Conservation (phyloP, 2,329 filamentous ascomycete genomes). For the Emmonsia crescens region DNA sequence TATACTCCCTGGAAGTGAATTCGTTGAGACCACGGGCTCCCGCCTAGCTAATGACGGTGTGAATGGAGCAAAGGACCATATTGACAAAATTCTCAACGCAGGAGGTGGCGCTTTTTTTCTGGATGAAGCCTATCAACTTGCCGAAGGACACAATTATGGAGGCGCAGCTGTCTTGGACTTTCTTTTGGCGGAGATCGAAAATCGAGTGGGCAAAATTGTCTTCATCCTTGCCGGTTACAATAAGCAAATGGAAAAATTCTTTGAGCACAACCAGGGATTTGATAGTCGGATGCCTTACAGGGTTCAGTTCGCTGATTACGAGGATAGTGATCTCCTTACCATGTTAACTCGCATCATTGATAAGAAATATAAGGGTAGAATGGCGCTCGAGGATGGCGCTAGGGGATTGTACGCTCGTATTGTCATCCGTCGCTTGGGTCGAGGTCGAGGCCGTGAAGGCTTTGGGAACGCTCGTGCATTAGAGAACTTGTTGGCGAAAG, state of each 20-base stretch:
- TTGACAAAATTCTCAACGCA: conserved; percentile 45
- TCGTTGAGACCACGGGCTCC: conserved; percentile 60
- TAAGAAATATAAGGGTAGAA: conserved; percentile 42
- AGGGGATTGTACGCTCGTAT: conserved; percentile 55
- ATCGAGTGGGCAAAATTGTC: conserved; percentile 55
- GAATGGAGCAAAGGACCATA: conserved; percentile 43
- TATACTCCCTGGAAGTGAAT: conserved; percentile 48
- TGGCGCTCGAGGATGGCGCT: conserved; percentile 50
- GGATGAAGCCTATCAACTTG: conserved; percentile 68
- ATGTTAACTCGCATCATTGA: conserved; percentile 50
- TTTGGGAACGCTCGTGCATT: conserved; percentile 65
- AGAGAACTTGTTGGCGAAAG: conserved; percentile 48
- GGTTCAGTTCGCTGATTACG: conserved; percentile 60
- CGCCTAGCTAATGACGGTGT: conserved; percentile 54
- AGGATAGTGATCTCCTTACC: conserved; percentile 49
- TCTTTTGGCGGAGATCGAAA: conserved; percentile 62
- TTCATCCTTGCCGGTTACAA: conserved; percentile 65
- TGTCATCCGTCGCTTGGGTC: conserved; percentile 49
- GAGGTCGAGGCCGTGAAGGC: conserved; percentile 51
- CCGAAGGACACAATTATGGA: conserved; percentile 45
- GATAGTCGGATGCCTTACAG: conserved; percentile 56
- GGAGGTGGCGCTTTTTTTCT: conserved; percentile 65
- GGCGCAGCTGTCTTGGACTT: conserved; percentile 58
- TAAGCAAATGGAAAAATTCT: conserved; percentile 67
- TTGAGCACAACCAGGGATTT: conserved; percentile 61